A percentile compares a stretch with the other conserved stretches of the same genome.
Evolutionary conservation across 2,329 filamentous ascomycete genomes (phyloP).

Genomic region (Coleophoma eucalyptorum): DNA sequence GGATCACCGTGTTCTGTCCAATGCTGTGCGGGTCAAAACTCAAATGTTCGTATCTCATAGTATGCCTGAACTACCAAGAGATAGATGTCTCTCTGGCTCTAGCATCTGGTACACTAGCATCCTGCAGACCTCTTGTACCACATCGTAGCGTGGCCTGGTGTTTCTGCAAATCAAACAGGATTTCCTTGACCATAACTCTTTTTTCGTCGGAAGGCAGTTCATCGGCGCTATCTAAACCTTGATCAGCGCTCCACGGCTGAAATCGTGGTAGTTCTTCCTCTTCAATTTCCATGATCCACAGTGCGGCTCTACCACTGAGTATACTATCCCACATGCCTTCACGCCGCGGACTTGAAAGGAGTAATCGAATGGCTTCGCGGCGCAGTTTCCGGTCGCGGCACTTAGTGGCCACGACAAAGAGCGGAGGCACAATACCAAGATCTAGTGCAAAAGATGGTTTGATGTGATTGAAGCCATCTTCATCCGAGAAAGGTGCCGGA

Average conservation of each 20-base stretch:
- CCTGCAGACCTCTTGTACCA: constrained; percentile 21
- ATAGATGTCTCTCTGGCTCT: constrained; percentile 17
- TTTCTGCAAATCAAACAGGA: constrained; percentile 24
- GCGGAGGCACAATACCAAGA: constrained; percentile 58
- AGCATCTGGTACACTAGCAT: constrained; percentile 15
- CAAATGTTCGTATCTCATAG: too few species aligned
- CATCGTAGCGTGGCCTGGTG: constrained; percentile 22
- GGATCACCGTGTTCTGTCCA: too few species aligned
- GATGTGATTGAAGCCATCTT: constrained; percentile 50
- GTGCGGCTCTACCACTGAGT: constrained; percentile 56
- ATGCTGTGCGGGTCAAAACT: too few species aligned
- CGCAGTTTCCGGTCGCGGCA: constrained; percentile 54
- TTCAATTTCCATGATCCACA: constrained; percentile 17
- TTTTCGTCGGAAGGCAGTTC: constrained; percentile 8
- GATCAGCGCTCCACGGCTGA: background rate
- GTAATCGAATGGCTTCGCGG: constrained; percentile 55
- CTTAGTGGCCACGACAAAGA: constrained; percentile 62
- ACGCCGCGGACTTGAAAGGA: constrained; percentile 55
- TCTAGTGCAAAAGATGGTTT: constrained; percentile 51
- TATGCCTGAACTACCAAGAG: constrained; percentile 10
- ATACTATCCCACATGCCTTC: constrained; percentile 64
- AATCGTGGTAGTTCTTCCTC: constrained; percentile 7
- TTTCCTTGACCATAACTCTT: constrained; percentile 27
- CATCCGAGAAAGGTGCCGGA: constrained; percentile 33
- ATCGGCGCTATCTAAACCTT: background rate